Conservation (phyloP, 805 yeast species). For the Kodamaea nitidulidarum region DNA sequence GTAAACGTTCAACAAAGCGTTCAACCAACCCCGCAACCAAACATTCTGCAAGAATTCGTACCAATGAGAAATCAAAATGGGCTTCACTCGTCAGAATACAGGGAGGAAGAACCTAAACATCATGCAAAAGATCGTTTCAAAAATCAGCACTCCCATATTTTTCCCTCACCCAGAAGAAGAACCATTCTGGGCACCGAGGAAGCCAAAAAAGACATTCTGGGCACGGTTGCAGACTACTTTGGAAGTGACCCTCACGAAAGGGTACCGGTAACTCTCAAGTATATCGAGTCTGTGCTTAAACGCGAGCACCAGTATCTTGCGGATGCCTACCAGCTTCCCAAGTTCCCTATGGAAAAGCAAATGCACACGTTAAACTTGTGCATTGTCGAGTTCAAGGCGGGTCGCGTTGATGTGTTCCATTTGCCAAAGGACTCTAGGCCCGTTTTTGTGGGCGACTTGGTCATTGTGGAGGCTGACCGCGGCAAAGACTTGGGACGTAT, state of each 20-base stretch:
- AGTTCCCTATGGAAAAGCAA: slow-evolving; percentile 12
- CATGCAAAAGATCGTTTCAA: too few relatives aligned
- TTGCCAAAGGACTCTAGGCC: slow-evolving; percentile 35
- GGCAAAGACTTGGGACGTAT: slow-evolving; percentile 75
- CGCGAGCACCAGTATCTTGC: slow-evolving; percentile 28
- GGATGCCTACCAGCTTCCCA: slow-evolving; percentile 32
- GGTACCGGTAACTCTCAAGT: slow-evolving; percentile 31
- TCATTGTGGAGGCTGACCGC: slow-evolving; percentile 80
- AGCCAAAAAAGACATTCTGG: not conserved
- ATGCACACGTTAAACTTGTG: slow-evolving; percentile 42
- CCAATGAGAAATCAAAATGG: too few relatives aligned
- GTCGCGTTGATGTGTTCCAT: slow-evolving; percentile 74
- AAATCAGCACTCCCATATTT: not conserved
- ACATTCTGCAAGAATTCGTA: too few relatives aligned
- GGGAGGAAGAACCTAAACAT: too few relatives aligned
- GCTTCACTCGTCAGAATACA: too few relatives aligned
- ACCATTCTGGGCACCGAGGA: not conserved
- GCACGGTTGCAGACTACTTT: slow-evolving; percentile 31
- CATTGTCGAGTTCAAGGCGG: slow-evolving; percentile 72
- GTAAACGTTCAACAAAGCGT: too few relatives aligned
- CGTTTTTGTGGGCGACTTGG: slow-evolving; percentile 58
- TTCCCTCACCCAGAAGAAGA: not conserved
- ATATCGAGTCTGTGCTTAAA: slow-evolving; percentile 25
- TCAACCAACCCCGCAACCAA: too few relatives aligned
- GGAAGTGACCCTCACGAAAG: slow-evolving; percentile 35